Evolutionary conservation across 495 filamentous ascomycete genomes (phyloP).

Genomic region (Xylaria cubensis): DNA sequence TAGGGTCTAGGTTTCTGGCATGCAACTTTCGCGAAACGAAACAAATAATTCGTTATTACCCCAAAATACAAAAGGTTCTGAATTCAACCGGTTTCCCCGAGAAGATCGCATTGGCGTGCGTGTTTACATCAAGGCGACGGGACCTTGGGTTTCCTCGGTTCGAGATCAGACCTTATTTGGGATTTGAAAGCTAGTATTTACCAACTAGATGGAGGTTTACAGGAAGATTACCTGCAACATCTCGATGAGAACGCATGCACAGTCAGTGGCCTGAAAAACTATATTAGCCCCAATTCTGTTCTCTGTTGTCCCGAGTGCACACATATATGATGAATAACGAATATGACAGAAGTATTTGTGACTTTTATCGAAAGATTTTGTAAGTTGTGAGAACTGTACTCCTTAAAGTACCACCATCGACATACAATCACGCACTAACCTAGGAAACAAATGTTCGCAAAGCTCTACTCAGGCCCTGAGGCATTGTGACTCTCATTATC

Average conservation of each 20-base stretch:
- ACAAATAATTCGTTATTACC: slow-evolving; percentile 42
- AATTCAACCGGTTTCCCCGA: slow-evolving; percentile 22
- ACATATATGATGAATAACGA: background rate
- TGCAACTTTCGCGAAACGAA: slow-evolving; percentile 45
- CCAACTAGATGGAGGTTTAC: slow-evolving; percentile 6
- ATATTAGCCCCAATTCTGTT: slow-evolving; percentile 9
- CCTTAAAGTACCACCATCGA: background rate
- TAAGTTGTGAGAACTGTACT: background rate
- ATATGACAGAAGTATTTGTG: background rate
- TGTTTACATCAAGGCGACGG: slow-evolving; percentile 14
- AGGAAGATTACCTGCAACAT: background rate
- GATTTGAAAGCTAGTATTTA: slow-evolving; percentile 10
- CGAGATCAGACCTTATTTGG: slow-evolving; percentile 12
- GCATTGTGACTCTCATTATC: background rate
- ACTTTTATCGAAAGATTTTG: background rate
- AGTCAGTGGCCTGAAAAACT: slow-evolving; percentile 24
- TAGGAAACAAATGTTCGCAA: background rate
- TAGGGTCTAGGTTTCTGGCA: slow-evolving; percentile 48
- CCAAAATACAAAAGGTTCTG: slow-evolving; percentile 42
- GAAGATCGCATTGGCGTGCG: slow-evolving; percentile 15
- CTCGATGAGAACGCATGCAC: slow-evolving; percentile 16
- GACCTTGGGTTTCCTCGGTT: slow-evolving; percentile 5
- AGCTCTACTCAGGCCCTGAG: background rate
- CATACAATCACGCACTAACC: background rate
- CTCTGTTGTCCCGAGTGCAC: background rate